Base-by-base conservation (phyloP, 2,329 filamentous ascomycete species). In the Thelonectria blattea region DNA sequence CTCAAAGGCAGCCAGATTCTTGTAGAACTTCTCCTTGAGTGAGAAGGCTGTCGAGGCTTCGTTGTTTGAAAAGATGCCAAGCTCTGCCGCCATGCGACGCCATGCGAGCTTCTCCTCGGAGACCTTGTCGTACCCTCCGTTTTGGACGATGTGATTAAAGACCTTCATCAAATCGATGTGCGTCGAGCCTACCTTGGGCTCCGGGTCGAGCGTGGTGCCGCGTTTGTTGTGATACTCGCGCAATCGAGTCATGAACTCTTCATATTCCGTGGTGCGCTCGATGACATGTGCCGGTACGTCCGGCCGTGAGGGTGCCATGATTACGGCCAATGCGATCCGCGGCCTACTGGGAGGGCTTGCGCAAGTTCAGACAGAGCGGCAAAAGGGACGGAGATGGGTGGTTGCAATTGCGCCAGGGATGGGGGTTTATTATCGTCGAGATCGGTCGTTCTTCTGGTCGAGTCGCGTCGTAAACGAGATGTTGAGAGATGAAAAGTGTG, bases 21-120 rank as follows among this genome's bases (percentile, higher is more conserved):
- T 93, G 81, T 96, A 96, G 79, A 95, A 97, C 64, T 91, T 88
- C 57, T 91, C 90, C 79, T 97, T 97, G 57, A 96, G 81, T 60
- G 90, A 85, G 77, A 96, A 96, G 14, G 92, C 92, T 60, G 92
- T 87, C n/a, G 92, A 91, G 7, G 92, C 84, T 64, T 91, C 87
- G 72, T 94, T 93, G 70, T 85, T 83, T 57, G 88, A 88, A 71
- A 87, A 87, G 64, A 93, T 85, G 51, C 91, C 87, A 58, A 96
- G 89, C 68, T 93, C 88, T 54, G 88, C 83, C 12, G 90, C 91
- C 69, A 96, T 84, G 68, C 87, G 88, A 65, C 92, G 86, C 93
- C 93, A 97, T 52, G 91, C 90, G 65, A 96, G 84, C 80, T 94
- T 95, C 74, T 94, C 87, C 78, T 87, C 89, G 63, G 86, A 93